Evolutionary conservation across 2,329 filamentous ascomycete species (phyloP), one percentile per base, ranked within the genome.

Genomic region (Akanthomyces muscarius): DNA sequence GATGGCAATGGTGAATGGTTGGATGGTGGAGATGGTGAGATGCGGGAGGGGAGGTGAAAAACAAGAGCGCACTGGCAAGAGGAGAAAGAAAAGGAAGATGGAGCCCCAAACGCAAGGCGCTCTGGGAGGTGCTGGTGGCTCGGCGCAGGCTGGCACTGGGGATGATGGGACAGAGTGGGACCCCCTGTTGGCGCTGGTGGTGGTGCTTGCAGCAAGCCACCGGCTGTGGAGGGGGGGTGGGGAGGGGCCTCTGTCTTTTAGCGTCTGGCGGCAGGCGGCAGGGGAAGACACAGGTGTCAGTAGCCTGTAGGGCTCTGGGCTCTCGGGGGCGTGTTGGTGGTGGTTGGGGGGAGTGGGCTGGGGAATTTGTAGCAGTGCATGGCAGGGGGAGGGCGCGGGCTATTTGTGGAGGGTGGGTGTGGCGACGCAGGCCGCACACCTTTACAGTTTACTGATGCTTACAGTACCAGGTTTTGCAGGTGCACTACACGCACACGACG

Each of bases 121-220:
- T 41, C n/a, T 38, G 42, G 60, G 60, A 41, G 51, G 51, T 56
- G 52, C 25, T 50, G 60, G 30, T 56, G 41, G 48, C 42, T 47
- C 30, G 23, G 33, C 47, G n/a, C 55, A 57, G 54, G 38, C 44
- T 59, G 42, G 56, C 45, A 59, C 45, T 50, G 56, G 56, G 48
- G 59, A 48, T 45, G 59, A 61, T 61, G 58, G 58, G 58, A 61
- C 47, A 61, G 38, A 25, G 51, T 48, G 59, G 59, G 51, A 11
- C 59, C 50, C 51, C 59, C 59, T 61, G 59, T 61, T 62, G 53
- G 60, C 60, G 52, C 44, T 48, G 60, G 28, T 42, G 44, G 52
- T 55, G 53, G 53, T 42, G 23, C 25, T 51, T 51, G 48, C 48
- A 51, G 48, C 38, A 41, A 41, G 38, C 38, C 38, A 41, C 38